Base-by-base conservation (phyloP, 2,329 filamentous ascomycete genomes). In the Rhexocercosporidium sp. region DNA sequence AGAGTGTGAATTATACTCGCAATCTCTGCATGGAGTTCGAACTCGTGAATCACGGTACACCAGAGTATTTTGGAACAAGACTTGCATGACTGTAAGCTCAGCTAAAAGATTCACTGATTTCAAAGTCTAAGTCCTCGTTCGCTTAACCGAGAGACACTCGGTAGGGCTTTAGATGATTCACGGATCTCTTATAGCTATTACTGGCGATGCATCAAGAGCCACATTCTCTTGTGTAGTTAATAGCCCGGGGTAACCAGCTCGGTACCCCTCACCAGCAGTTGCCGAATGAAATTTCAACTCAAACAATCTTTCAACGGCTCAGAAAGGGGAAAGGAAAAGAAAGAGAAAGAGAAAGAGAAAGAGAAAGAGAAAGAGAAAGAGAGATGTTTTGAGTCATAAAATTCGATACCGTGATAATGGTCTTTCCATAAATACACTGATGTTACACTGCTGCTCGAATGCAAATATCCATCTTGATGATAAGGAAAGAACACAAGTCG, bases 401-500 rank as follows among this genome's bases (percentile, higher is more conserved):
- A 22, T 64, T 65, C 56, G 49, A 61, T 57, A 12, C 59, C 56
- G 60, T 44, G 12, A 29, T 57, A 41, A 53, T 65, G 47, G 59
- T 37, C 51, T 47, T 22, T 11, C 51, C 37, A 65, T 65, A 56
- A 59, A 67, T 68, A 71, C 65, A 70, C 46, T 71, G 53, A 62
- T 69, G 47, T 56, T 71, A 73, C 70, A 73, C 54, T 60, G 63
- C n/a, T n/a, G n/a, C n/a, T n/a, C n/a, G n/a, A n/a, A n/a, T n/a
- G n/a, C 69, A 70, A 66, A 61, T 37, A 34, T 64, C 37, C 25
- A 29, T 22, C n/a, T 1, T 11, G 56, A 29, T 7, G 39, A 37
- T 18, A 57, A 41, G 34, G 16, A 39, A 9, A 59, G 34, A 59
- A 22, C 2, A 20, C 37, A 59, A 41, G 34, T 34, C 25, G 29